These are phyloP conservation scores for Ophiocordyceps camponoti-saundersi DNA, from an alignment of 2,329 filamentous ascomycete species.

Conservation along the genomic window DNA sequence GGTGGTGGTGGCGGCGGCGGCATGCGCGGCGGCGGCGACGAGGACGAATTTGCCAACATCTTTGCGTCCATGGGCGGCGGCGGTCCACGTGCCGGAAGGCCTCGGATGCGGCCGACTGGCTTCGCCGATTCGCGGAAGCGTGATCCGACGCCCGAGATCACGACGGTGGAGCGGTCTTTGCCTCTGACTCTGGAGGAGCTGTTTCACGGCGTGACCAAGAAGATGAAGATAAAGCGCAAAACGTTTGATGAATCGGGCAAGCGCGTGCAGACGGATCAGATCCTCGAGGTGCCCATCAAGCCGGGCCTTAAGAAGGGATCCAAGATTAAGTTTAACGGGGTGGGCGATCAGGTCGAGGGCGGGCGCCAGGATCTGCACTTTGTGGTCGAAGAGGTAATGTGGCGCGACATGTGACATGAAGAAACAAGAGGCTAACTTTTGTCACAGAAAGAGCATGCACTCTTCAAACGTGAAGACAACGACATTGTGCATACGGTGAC, in stretches of 20 bases:
- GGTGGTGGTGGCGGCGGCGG: conserved; percentile 21
- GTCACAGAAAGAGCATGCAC: conserved; percentile 63
- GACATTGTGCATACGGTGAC: conserved; percentile 67
- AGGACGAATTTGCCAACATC: conserved; percentile 34
- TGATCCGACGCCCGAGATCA: conserved; percentile 58
- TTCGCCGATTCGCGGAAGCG: conserved; percentile 16
- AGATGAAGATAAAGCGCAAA: conserved; percentile 97
- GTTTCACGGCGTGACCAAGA: conserved; percentile 77
- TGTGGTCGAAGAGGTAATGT: conserved; percentile 74
- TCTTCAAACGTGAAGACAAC: conserved; percentile 77
- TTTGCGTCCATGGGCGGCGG: conserved; percentile 33
- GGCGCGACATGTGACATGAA: not conserved
- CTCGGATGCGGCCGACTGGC: conserved; percentile 23
- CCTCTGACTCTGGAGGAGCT: conserved; percentile 76
- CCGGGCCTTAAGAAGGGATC: conserved; percentile 88
- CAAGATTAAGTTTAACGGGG: conserved; percentile 95
- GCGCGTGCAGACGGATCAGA: conserved; percentile 71
- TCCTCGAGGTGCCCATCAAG: conserved; percentile 90
- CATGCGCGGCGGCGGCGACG: conserved; percentile 8
- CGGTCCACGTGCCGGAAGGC: conserved; percentile 17
- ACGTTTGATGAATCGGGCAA: conserved; percentile 77
- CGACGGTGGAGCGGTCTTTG: conserved; percentile 74
- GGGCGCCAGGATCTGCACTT: conserved; percentile 93
- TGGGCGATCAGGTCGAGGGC: conserved; percentile 95
- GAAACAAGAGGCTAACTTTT: conserved; percentile 3